phyloP scores from a whole-genome alignment of 805 yeast species.

The Wickerhamomyces alni region DNA sequence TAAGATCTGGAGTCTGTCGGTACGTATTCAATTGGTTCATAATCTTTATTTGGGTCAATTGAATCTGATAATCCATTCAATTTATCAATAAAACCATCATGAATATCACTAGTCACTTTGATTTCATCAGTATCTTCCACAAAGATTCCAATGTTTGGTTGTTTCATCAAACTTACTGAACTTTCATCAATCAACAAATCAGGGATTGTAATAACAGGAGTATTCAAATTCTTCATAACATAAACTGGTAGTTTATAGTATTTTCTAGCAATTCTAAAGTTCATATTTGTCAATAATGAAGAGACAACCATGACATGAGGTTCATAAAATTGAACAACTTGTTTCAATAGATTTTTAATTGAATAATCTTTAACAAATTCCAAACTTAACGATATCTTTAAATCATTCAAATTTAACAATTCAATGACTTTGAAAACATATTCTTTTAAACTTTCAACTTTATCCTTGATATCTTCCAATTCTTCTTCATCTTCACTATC shows the following conservation, averaged over 20 bases:
- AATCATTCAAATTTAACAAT: constrained; percentile 5
- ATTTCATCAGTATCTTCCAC: not conserved
- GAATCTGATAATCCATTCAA: constrained; percentile 4
- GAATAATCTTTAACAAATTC: constrained; percentile 19
- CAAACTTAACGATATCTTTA: constrained; percentile 17
- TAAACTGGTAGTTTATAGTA: constrained; percentile 15
- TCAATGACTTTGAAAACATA: constrained; percentile 13
- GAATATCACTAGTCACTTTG: not conserved
- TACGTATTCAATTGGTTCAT: constrained; percentile 2
- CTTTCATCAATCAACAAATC: constrained; percentile 6
- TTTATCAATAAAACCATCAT: not conserved
- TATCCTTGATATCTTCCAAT: constrained; percentile 7
- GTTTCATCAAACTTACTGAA: not conserved
- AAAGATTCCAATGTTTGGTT: not conserved
- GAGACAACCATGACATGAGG: constrained; percentile 19
- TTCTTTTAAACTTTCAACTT: constrained; percentile 9
- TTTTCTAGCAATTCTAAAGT: constrained; percentile 1
- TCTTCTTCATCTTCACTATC: constrained; percentile 1
- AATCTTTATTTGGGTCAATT: constrained; percentile 2
- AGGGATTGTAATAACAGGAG: constrained; percentile 19
- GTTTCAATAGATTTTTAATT: constrained; percentile 10
- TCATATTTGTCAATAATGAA: constrained; percentile 10
- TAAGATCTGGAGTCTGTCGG: constrained; percentile 2
- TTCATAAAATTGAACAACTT: constrained; percentile 12
- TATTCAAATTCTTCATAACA: constrained; percentile 11